Base-by-base conservation (phyloP, 225 moss, liverwort and hornwort species). In the Ulota crispa region DNA sequence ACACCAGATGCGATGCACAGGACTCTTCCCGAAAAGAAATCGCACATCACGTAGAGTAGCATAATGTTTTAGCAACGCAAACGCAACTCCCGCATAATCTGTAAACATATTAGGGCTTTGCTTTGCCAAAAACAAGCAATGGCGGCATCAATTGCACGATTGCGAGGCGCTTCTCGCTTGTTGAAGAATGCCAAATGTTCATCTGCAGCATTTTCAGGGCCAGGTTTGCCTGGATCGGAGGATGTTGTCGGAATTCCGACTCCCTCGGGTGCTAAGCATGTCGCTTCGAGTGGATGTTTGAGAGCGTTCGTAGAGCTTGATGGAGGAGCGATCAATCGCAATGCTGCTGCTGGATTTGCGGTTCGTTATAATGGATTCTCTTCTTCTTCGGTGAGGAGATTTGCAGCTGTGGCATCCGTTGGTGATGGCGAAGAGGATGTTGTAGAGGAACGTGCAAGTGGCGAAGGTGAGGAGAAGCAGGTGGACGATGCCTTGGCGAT, bases 401-500 rank as follows among this genome's bases (percentile, higher is more conserved):
- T 82, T 37, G 79, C 86, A 60, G 88, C 90, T 64, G 84, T 91
- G 83, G 90, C 88, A 24, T 59, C 88, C 15, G 73, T 64, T 78
- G 83, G 87, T 34, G 89, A 87, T 28, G 79, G 81, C 19, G 88
- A 91, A 14, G 86, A 91, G 34, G 86, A 78, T 23, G 24, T 81
- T 50, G 78, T 70, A 24, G 82, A 82, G 47, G 80, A 84, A 27
- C 79, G 76, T 50, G 69, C 15, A 36, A 57, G 37, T 47, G 79
- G 82, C 28, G 83, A 52, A 50, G 86, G 59, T 39, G 86, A 80
- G 52, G 77, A 74, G 34, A 42, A 45, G 15, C 64, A 56, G 57
- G 70, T 24, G 59, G 83, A 80, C 7, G 78, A 77, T 30, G 82
- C 68, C 27, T 39, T 76, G 59, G 70, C 86, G 71, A 76, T 88